Base-by-base conservation (phyloP, 106 monocot species). In the Dendrobium nobile region DNA sequence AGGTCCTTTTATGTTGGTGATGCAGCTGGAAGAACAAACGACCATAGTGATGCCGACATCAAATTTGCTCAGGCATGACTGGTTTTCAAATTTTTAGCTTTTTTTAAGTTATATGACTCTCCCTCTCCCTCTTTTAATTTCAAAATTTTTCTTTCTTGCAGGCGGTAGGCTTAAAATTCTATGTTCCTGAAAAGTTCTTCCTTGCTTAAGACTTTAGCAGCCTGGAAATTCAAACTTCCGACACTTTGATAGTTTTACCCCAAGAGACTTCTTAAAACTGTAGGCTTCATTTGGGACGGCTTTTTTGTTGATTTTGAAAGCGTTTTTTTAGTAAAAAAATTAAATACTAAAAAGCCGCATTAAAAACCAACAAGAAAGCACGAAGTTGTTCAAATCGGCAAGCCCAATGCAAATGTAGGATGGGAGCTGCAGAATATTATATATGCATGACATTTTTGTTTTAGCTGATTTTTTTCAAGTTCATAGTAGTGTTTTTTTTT, bases 1-100 rank as follows among this genome's bases (percentile, higher is more conserved):
- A 98, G 97, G 81, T 92, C 92, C 19, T 98, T 98, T 65, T 98
- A 94, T 92, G 97, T 98, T 77, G 97, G 97, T 82, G 97, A 98
- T 92, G 97, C 94, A 20, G 97, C 97, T 78, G 97, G 97, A 20
- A 94, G 97, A 86, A 47, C 27, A 11, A 77, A 80, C 42, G 94
- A 98, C 84, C 97, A 98, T 55, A 98, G 94, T 84, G 88, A 98
- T 82, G 94, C 97, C 10, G 97, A 98, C 80, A 91, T 87, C 41
- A 87, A 88, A 90, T 98, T 98, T 94, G 97, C 97, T 73, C 67
- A 91, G 91, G 97, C 91, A 87, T 72, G 9, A 40, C 20, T 18
- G 51, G 51, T 42, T 19, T 20, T 31, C 70, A 15, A 10, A 18
- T 78, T 41, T 77, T 72, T 67, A 13, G 40, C 17, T 41, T 40